Conservation (phyloP, 495 filamentous ascomycete species). For the Xylaria telfairii region DNA sequence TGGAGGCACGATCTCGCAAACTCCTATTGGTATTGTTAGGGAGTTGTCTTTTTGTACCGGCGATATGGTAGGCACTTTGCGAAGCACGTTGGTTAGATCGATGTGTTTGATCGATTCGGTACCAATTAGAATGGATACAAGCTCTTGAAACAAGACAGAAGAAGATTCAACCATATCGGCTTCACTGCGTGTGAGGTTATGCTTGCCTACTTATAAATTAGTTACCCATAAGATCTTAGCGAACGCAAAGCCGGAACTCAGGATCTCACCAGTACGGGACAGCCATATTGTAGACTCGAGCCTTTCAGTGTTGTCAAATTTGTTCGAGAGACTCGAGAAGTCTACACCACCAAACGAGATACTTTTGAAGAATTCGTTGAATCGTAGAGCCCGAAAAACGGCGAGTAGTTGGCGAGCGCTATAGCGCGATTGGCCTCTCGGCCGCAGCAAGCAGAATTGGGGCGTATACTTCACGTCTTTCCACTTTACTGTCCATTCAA, state of each 20-base stretch:
- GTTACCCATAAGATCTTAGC: background rate
- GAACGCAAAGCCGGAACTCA: slow-evolving; percentile 15
- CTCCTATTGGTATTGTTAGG: slow-evolving; percentile 11
- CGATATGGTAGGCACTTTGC: slow-evolving; percentile 22
- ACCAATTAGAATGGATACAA: slow-evolving; percentile 54
- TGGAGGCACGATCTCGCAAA: slow-evolving; percentile 78
- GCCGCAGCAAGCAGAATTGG: slow-evolving; percentile 79
- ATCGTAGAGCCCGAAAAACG: slow-evolving; percentile 83
- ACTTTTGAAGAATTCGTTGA: slow-evolving; percentile 87
- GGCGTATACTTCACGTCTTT: slow-evolving; percentile 76
- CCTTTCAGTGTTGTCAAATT: slow-evolving; percentile 39
- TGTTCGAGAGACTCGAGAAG: slow-evolving; percentile 52
- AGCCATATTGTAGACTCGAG: slow-evolving; percentile 38
- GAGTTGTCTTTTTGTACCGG: background rate
- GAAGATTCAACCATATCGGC: slow-evolving; percentile 45
- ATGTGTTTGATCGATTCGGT: slow-evolving; percentile 52
- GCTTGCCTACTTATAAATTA: slow-evolving; percentile 32
- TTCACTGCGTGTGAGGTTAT: slow-evolving; percentile 41
- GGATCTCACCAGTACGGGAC: slow-evolving; percentile 38
- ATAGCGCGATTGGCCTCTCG: slow-evolving; percentile 68
- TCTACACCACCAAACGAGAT: slow-evolving; percentile 82
- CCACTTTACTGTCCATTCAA: slow-evolving; percentile 79
- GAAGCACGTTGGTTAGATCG: slow-evolving; percentile 48
- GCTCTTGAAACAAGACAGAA: slow-evolving; percentile 52
- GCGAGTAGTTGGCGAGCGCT: slow-evolving; percentile 78